phyloP scores from a whole-genome alignment of 2,329 filamentous ascomycete species.

The Paraphaeosphaeria sporulosa region DNA sequence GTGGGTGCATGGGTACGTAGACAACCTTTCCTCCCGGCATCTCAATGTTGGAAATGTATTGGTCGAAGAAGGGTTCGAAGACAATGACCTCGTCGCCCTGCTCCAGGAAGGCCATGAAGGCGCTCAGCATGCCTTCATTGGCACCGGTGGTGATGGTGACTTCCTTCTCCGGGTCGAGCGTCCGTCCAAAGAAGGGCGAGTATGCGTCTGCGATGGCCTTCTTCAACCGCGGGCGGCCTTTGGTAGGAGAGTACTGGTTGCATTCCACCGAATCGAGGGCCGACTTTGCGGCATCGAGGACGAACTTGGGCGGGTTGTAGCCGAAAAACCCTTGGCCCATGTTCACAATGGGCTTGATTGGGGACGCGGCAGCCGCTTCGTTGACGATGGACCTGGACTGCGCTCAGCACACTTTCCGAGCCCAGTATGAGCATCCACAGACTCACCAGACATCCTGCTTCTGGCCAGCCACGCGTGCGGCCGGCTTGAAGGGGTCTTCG shows the following conservation, averaged over 20 bases:
- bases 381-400: slow-evolving; percentile 69
- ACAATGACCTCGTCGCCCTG: slow-evolving; percentile 95
- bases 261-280: slow-evolving; percentile 92
- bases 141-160: slow-evolving; percentile 93
- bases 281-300: slow-evolving; percentile 87
- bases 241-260: slow-evolving; percentile 98
- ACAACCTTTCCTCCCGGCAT: slow-evolving; percentile 96
- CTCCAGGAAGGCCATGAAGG: slow-evolving; percentile 98
- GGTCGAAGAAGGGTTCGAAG: slow-evolving; percentile 98
- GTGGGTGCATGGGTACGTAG: slow-evolving; percentile 94
- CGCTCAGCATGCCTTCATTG: slow-evolving; percentile 92
- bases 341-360: slow-evolving; percentile 71
- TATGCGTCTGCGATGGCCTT: slow-evolving; percentile 95
- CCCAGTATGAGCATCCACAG: neutral
- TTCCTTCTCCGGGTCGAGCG: slow-evolving; percentile 86
- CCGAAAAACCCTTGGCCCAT: slow-evolving; percentile 83
- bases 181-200: slow-evolving; percentile 83
- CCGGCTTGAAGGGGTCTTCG: slow-evolving; percentile 60
- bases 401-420: neutral
- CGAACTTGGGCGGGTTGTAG: slow-evolving; percentile 92
- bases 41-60: slow-evolving; percentile 98
- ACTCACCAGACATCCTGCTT: slow-evolving; percentile 66
- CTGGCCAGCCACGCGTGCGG: slow-evolving; percentile 61
- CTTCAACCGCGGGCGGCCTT: slow-evolving; percentile 87
- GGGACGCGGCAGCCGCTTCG: slow-evolving; percentile 69